These are phyloP conservation scores for Stipa capillata DNA, from an alignment of 176 grass and related monocot genomes.

Conservation along the genomic window DNA sequence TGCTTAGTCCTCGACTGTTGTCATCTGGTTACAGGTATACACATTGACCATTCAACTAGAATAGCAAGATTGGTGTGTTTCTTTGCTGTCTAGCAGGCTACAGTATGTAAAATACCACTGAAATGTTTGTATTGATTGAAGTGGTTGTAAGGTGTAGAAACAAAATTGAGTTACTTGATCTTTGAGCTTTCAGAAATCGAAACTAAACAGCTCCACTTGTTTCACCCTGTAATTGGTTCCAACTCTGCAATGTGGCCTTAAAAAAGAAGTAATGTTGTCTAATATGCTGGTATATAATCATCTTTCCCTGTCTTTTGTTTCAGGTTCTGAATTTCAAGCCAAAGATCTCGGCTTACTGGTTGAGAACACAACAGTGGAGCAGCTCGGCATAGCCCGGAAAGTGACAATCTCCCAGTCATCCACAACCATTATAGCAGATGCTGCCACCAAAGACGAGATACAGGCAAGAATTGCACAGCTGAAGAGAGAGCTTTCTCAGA, in stretches of 20 bases:
- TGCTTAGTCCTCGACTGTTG: background rate
- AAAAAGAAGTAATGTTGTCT: too few relatives aligned
- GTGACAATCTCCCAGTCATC: slow-evolving; percentile 57
- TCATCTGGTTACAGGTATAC: background rate
- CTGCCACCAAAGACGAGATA: slow-evolving; percentile 78
- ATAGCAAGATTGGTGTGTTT: background rate
- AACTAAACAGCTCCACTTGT: background rate
- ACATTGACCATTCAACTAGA: background rate
- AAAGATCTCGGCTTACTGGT: slow-evolving; percentile 78
- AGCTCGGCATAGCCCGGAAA: slow-evolving; percentile 72
- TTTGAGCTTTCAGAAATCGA: background rate
- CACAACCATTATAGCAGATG: slow-evolving; percentile 87
- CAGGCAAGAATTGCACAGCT: slow-evolving; percentile 77
- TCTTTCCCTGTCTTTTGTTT: background rate
- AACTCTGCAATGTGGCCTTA: background rate
- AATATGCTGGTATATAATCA: background rate
- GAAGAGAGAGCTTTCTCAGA: slow-evolving; percentile 83
- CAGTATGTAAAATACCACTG: background rate
- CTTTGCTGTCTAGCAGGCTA: background rate
- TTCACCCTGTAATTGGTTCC: background rate
- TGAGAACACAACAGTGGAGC: slow-evolving; percentile 75
- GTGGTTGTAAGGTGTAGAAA: background rate
- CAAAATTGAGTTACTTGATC: background rate
- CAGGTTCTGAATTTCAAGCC: slow-evolving; percentile 90
- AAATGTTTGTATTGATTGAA: background rate